These are phyloP conservation scores for Pulveroboletus sp. DNA, from an alignment of 768 basidiomycete genomes.

Conservation along the genomic window DNA sequence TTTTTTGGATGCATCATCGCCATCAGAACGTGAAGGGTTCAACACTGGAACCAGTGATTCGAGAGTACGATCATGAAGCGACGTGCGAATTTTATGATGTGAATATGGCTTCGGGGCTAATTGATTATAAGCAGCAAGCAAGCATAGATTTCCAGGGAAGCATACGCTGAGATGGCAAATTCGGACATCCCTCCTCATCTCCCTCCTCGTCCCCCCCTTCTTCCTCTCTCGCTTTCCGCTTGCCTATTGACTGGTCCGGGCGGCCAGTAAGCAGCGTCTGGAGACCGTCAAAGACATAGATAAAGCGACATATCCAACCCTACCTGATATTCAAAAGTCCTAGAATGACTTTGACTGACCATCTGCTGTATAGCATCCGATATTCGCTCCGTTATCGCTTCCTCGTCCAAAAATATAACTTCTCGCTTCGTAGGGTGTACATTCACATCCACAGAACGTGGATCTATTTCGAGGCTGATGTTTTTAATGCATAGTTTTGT, in stretches of 20 bases:
- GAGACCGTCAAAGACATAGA: not conserved
- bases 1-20: slow-evolving; percentile 15
- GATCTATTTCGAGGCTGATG: slow-evolving; percentile 73
- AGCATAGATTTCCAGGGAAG: not conserved
- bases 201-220: slow-evolving; percentile 32
- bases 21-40: slow-evolving; percentile 45
- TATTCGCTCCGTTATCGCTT: slow-evolving; percentile 73
- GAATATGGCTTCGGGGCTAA: slow-evolving; percentile 53
- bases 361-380: slow-evolving; percentile 71
- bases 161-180: slow-evolving; percentile 25
- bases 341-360: slow-evolving; percentile 57
- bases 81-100: slow-evolving; percentile 91
- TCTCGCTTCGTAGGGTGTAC: slow-evolving; percentile 98
- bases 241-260: slow-evolving; percentile 29
- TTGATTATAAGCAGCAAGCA: slow-evolving; percentile 3
- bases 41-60: slow-evolving; percentile 88
- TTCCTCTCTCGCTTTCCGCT: slow-evolving; percentile 37
- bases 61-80: slow-evolving; percentile 79
- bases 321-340: slow-evolving; percentile 72
- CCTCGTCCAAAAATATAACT: slow-evolving; percentile 92
- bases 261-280: slow-evolving; percentile 62
- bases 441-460: slow-evolving; percentile 89
- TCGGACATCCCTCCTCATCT: slow-evolving; percentile 26
- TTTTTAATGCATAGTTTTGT: not conserved
- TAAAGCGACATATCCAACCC: not conserved